Evolutionary conservation across 805 yeast species (phyloP).

Genomic region (Kazachstania taianensis): DNA sequence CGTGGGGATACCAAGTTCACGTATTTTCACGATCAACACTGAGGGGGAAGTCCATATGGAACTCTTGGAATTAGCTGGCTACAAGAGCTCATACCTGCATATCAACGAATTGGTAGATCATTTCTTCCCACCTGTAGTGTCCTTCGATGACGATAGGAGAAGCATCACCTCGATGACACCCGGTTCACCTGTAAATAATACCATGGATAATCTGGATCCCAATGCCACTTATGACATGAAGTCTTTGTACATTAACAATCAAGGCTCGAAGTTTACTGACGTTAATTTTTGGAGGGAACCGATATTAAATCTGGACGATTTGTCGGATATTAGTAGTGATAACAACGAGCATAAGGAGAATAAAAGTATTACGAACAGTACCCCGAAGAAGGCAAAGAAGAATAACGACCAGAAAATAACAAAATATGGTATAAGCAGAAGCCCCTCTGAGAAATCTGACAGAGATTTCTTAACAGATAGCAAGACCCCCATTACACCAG

Average conservation of each 20-base stretch:
- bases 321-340: slow-evolving; percentile 41
- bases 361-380: no score
- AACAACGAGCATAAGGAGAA: no score
- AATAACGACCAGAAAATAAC: no score
- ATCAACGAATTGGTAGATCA: slow-evolving; percentile 94
- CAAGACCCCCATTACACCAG: neutral
- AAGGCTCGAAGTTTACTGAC: slow-evolving; percentile 54
- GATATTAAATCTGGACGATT: slow-evolving; percentile 48
- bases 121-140: slow-evolving; percentile 78
- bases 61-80: slow-evolving; percentile 85
- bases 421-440: no score
- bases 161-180: slow-evolving; percentile 25
- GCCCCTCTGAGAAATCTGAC: no score
- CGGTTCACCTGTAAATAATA: slow-evolving; percentile 21
- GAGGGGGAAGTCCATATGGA: slow-evolving; percentile 98
- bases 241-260: slow-evolving; percentile 16
- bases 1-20: slow-evolving; percentile 86
- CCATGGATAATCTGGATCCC: slow-evolving; percentile 12
- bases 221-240: slow-evolving; percentile 12
- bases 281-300: slow-evolving; percentile 91
- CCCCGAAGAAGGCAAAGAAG: no score
- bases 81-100: slow-evolving; percentile 73
- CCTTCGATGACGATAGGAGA: slow-evolving; percentile 26
- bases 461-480: no score
- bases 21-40: slow-evolving; percentile 92